These are phyloP conservation scores for Pyrus communis DNA, from an alignment of 306 rosid genomes.

Conservation along the genomic window DNA sequence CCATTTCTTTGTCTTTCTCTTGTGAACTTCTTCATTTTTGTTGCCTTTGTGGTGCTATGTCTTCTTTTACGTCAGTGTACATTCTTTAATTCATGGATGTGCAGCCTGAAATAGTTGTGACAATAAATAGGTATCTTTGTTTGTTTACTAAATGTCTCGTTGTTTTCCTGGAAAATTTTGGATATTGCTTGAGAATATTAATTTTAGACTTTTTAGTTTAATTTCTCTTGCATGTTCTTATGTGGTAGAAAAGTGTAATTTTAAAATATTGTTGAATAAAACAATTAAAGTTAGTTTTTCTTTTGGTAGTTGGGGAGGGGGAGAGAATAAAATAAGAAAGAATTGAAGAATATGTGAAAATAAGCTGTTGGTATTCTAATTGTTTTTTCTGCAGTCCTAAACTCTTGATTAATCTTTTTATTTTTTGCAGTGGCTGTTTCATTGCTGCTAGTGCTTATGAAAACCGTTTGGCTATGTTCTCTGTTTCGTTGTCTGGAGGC, in stretches of 20 bases:
- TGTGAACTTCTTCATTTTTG: neutral
- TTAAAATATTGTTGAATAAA: neutral
- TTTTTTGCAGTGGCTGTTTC: slow-evolving; percentile 82
- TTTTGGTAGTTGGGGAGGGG: neutral
- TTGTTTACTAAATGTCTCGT: neutral
- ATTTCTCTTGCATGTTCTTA: neutral
- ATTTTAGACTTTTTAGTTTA: neutral
- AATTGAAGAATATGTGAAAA: neutral
- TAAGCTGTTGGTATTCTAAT: slow-evolving; percentile 7
- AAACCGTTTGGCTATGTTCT: slow-evolving; percentile 68
- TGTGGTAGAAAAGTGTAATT: neutral
- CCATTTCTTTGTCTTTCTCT: neutral
- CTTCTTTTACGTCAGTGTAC: neutral
- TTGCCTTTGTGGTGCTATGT: neutral
- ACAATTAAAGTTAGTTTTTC: neutral
- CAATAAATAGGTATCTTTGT: neutral
- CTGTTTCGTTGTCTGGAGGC: slow-evolving; percentile 58
- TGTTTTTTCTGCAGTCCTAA: slow-evolving; percentile 15
- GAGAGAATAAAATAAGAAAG: neutral
- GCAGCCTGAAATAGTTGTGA: neutral
- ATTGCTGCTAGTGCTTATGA: slow-evolving; percentile 88
- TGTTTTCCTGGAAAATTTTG: neutral
- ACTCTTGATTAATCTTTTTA: neutral
- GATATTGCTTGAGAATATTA: neutral
- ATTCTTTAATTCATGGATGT: neutral